Evolutionary conservation across 208 protist genomes (phyloP).

Genomic region (Trichomonas gallinae): DNA sequence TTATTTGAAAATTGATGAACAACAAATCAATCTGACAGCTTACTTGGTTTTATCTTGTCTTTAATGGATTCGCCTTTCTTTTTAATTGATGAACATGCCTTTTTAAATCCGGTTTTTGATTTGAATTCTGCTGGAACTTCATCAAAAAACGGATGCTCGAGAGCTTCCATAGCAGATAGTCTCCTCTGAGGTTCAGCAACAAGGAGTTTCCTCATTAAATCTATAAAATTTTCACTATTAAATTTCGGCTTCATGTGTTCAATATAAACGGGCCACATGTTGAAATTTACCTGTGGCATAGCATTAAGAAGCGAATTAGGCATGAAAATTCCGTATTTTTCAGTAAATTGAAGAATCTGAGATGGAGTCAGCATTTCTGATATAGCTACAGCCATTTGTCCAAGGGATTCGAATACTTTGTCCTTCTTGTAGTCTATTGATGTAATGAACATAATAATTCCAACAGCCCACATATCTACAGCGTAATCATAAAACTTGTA

Average conservation of each 20-base stretch:
- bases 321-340: not conserved
- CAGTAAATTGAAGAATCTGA: not conserved
- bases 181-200: not conserved
- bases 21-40: no score
- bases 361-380: not conserved
- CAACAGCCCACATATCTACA: conserved; percentile 2
- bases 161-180: not conserved
- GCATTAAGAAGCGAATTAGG: not conserved
- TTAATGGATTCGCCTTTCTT: no score
- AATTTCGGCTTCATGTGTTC: not conserved
- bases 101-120: no score
- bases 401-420: not conserved
- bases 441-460: not conserved
- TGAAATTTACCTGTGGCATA: not conserved
- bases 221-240: not conserved
- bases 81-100: no score
- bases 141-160: not conserved
- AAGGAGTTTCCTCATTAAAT: not conserved
- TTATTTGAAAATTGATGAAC: no score
- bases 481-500: not conserved
- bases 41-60: no score
- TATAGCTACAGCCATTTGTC: not conserved
- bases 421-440: not conserved
- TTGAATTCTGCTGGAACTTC: not conserved
- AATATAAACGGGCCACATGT: not conserved